A percentile compares a stretch with the other conserved stretches of the same genome.
Evolutionary conservation across 2,329 filamentous ascomycete genomes (phyloP).

Genomic region (Aspergillus pseudoviridinutans): DNA sequence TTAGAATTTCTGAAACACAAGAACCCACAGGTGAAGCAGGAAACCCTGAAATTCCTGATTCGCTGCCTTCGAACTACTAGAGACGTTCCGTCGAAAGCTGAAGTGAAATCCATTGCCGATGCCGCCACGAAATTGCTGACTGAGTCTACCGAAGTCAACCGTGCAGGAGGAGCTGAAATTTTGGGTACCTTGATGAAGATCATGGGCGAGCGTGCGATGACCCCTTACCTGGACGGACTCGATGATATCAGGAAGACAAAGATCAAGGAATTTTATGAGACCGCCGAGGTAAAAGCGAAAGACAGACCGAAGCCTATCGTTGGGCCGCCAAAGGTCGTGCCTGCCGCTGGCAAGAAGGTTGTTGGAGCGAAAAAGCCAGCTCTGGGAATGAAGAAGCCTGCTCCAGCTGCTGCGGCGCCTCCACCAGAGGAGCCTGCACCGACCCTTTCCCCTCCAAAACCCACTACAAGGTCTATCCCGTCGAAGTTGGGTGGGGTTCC

Average conservation of each 20-base stretch:
- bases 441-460: slow-evolving; percentile 46
- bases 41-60: slow-evolving; percentile 89
- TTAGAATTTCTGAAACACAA: slow-evolving; percentile 83
- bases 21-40: slow-evolving; percentile 96
- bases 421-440: slow-evolving; percentile 54
- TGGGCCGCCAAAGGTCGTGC: slow-evolving; percentile 55
- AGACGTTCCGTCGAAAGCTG: slow-evolving; percentile 77
- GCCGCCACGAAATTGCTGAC: slow-evolving; percentile 82
- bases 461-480: slow-evolving; percentile 36
- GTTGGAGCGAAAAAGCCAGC: slow-evolving; percentile 51
- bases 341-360: slow-evolving; percentile 56
- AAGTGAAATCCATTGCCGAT: slow-evolving; percentile 83
- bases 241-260: slow-evolving; percentile 96
- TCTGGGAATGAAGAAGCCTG: slow-evolving; percentile 47
- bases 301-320: slow-evolving; percentile 80
- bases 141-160: slow-evolving; percentile 79
- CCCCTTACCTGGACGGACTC: slow-evolving; percentile 80
- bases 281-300: slow-evolving; percentile 80
- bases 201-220: slow-evolving; percentile 94
- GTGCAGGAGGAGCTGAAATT: slow-evolving; percentile 86
- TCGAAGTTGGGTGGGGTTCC: slow-evolving; percentile 46
- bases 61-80: slow-evolving; percentile 78
- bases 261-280: slow-evolving; percentile 86
- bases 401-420: slow-evolving; percentile 44
- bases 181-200: slow-evolving; percentile 98